Base-by-base conservation (phyloP, 2,329 filamentous ascomycete species). In the Lachnellula hyalina region DNA sequence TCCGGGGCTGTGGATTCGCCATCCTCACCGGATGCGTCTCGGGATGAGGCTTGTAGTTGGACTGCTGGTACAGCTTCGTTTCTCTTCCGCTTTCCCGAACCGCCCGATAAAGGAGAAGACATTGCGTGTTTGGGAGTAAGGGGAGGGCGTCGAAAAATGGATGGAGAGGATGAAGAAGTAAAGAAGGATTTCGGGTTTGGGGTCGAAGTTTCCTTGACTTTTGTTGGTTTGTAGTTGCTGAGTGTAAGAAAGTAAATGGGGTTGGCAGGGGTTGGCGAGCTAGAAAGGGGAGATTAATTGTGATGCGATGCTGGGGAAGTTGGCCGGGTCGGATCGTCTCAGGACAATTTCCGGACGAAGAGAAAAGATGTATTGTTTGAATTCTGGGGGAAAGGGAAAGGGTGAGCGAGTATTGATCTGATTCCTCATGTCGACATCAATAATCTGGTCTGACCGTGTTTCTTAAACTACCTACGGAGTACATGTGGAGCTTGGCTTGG, bases 21-120 rank as follows among this genome's bases (percentile, higher is more conserved):
- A 69, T 93, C 90, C 74, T 96, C 89, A 61, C 80, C 88, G 15
- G 89, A 93, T 57, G 88, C 89, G 74, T 95, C 89, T 68, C 88
- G 83, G 36, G 89, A 92, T 17, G 88, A 90, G 36, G 87, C 80
- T 62, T 86, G 79, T 49, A 84, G 68, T 57, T 72, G 77, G 67
- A 86, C 82, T 52, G 83, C 79, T 55, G 80, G 74, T 63, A 74
- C 68, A 58, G 76, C 68, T 62, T 77, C 73, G 53, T 80, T 82
- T 71, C 92, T 85, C 81, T 96, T 96, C 73, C 92, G 87, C 79
- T 96, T 96, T 65, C 62, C 61, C 34, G 65, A 68, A 48, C 65
- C 64, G n/a, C 63, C 56, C 11, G 68, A 71, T 47, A 68, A 68
- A 44, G 69, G 68, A 23, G 69, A 71, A 52, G 70, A 70, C 67